Percentiles rank a stretch among this genome's conserved stretches.
These are phyloP conservation scores for Cercis canadensis DNA, from an alignment of 306 rosid genomes.

Conservation along the genomic window DNA sequence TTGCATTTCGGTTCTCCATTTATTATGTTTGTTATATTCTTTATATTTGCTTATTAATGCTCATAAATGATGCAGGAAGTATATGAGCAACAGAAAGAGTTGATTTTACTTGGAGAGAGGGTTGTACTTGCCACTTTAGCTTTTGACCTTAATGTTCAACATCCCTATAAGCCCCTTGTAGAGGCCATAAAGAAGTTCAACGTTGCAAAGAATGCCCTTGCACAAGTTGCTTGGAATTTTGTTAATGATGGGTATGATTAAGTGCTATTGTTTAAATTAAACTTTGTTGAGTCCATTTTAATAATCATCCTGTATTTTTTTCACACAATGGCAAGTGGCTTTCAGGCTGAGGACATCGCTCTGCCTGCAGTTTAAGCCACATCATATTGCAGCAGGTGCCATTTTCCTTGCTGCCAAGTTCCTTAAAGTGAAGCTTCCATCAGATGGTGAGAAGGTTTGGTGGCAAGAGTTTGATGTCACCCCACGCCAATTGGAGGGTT, in stretches of 20 bases:
- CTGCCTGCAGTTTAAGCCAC: slow-evolving; percentile 99
- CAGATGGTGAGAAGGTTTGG: slow-evolving; percentile 99
- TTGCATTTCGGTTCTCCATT: slow-evolving; percentile 11
- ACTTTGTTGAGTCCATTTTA: slow-evolving; percentile 41
- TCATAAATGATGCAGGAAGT: slow-evolving; percentile 75
- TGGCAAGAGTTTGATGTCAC: slow-evolving; percentile 99
- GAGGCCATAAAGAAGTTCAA: slow-evolving; percentile 98
- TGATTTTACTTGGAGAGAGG: slow-evolving; percentile 87
- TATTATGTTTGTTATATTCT: neutral
- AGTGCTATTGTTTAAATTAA: slow-evolving; percentile 36
- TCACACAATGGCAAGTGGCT: slow-evolving; percentile 70
- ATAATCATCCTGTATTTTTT: slow-evolving; percentile 42
- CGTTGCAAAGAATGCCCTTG: slow-evolving; percentile 93
- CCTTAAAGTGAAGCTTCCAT: slow-evolving; percentile 96
- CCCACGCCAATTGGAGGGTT: slow-evolving; percentile 99
- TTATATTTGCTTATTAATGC: slow-evolving; percentile 24
- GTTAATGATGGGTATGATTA: slow-evolving; percentile 95
- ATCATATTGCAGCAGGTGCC: slow-evolving; percentile 99
- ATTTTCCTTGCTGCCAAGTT: slow-evolving; percentile 99
- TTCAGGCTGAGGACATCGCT: slow-evolving; percentile 99
- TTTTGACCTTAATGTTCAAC: slow-evolving; percentile 88
- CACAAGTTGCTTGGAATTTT: slow-evolving; percentile 99
- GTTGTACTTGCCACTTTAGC: slow-evolving; percentile 90
- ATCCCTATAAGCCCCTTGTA: slow-evolving; percentile 97
- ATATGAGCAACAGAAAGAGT: slow-evolving; percentile 92